Evolutionary conservation across 192 early-diverging fungal genomes (phyloP), one percentile per base, ranked within the genome.

Genomic region (Podila verticillata): DNA sequence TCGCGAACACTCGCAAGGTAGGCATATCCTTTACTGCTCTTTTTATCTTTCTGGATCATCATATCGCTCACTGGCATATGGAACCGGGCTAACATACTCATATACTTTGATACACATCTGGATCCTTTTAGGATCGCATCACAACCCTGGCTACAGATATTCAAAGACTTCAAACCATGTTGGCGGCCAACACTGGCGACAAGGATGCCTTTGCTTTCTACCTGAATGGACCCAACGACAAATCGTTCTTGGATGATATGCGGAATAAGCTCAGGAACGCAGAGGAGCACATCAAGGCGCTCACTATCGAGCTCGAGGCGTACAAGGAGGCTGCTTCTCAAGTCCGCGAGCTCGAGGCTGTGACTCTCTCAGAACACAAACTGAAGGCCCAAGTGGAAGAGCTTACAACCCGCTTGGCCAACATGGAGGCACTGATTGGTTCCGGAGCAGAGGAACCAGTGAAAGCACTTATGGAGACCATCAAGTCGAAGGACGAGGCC

Each of bases 91-190:
- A n/a, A n/a, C n/a, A n/a, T n/a, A n/a, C n/a, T n/a, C n/a, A n/a
- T n/a, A n/a, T n/a, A n/a, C n/a, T n/a, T n/a, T n/a, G n/a, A n/a
- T n/a, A n/a, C n/a, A n/a, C n/a, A n/a, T n/a, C n/a, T n/a, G n/a
- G n/a, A n/a, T n/a, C n/a, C n/a, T n/a, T 44, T 10, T 4, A 88
- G 69, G 90, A 90, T 75, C 85, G 90, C 47, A 90, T 92, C 69
- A 86, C 86, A 30, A 85, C 89, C 5, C 68, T 92, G 39, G 82
- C 87, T 6, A 86, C 88, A 0, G 89, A 91, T 62, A 91, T 88
- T 73, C 89, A 91, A 66, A 85, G 90, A 12, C 84, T 91, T 1
- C 69, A 87, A 68, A 85, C 87, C 31, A 86, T 84, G 65, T 61
- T 86, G n/a, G 83, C 91, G 9, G 84, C 89, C 29, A 80, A 87